Percentiles rank a stretch among this genome's conserved stretches.
phyloP scores from a whole-genome alignment of 1,139 yeast genomes.

The Citeromyces hawaiiensis region DNA sequence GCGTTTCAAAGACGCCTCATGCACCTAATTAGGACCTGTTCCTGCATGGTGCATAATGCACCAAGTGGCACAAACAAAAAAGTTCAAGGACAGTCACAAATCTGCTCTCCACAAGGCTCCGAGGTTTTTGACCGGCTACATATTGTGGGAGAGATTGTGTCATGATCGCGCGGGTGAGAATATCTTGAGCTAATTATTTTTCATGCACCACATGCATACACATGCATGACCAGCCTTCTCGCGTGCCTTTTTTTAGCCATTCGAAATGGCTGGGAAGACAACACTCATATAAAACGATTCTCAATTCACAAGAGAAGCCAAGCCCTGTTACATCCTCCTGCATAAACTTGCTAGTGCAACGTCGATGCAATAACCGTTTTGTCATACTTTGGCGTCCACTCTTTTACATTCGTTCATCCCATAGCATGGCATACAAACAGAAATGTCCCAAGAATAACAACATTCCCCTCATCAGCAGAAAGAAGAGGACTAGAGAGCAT shows the following conservation, averaged over 20 bases:
- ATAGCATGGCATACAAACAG: slow-evolving; percentile 1
- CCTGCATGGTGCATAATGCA: neutral
- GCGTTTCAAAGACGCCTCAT: neutral
- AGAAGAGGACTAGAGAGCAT: neutral
- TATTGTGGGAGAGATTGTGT: too few relatives aligned
- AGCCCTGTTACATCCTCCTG: neutral
- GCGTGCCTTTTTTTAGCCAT: neutral
- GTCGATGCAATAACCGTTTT: neutral
- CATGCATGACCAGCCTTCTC: slow-evolving; percentile 1
- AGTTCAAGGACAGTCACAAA: too few relatives aligned
- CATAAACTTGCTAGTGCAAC: neutral
- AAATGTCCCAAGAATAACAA: neutral
- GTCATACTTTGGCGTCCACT: neutral
- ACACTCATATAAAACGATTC: neutral
- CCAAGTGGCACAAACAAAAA: neutral
- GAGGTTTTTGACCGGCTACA: too few relatives aligned
- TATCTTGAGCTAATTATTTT: too few relatives aligned
- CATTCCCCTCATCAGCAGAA: slow-evolving; percentile 1
- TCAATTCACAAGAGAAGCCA: neutral
- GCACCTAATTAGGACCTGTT: neutral
- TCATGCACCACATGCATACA: slow-evolving; percentile 1
- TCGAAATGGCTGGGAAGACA: neutral
- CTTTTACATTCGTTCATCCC: neutral
- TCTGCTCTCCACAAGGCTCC: too few relatives aligned
- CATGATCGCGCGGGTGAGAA: too few relatives aligned